phyloP scores from a whole-genome alignment of 441 rosid genomes.

The Arabidopsis hybrid region DNA sequence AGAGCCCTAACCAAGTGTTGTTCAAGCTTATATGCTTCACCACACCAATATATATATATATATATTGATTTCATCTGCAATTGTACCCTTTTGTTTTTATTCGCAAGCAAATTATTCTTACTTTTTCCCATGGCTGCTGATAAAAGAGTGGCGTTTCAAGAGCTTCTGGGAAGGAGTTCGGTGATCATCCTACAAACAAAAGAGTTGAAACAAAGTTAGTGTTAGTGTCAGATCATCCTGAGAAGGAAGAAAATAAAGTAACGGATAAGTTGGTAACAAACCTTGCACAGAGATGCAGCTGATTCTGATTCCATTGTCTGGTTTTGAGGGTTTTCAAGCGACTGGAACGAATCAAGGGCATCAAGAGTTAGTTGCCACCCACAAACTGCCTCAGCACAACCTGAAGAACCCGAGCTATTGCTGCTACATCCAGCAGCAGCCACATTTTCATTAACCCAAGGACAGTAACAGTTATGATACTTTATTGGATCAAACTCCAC shows the following conservation, averaged over 20 bases:
- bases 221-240: constrained; percentile 28
- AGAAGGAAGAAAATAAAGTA: constrained; percentile 1
- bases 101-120: constrained; percentile 15
- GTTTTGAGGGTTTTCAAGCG: constrained; percentile 66
- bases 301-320: constrained; percentile 92
- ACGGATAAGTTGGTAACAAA: constrained; percentile 7
- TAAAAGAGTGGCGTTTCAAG: constrained; percentile 67
- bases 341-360: constrained; percentile 83
- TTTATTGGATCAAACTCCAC: constrained; percentile 90
- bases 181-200: constrained; percentile 75
- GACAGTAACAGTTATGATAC: constrained; percentile 93
- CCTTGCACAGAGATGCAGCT: constrained; percentile 86
- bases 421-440: constrained; percentile 93
- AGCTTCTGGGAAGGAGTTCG: constrained; percentile 78
- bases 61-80: constrained; percentile 14
- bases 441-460: constrained; percentile 99
- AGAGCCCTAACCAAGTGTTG: constrained; percentile 28
- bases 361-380: constrained; percentile 99
- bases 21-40: constrained; percentile 26
- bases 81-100: constrained; percentile 28
- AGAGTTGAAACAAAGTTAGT: constrained; percentile 16
- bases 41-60: constrained; percentile 24
- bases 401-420: constrained; percentile 59
- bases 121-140: constrained; percentile 73
- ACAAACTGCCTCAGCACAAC: constrained; percentile 69